Conservation (phyloP, 2,329 filamentous ascomycete species). For the Coniochaeta ligniaria region DNA sequence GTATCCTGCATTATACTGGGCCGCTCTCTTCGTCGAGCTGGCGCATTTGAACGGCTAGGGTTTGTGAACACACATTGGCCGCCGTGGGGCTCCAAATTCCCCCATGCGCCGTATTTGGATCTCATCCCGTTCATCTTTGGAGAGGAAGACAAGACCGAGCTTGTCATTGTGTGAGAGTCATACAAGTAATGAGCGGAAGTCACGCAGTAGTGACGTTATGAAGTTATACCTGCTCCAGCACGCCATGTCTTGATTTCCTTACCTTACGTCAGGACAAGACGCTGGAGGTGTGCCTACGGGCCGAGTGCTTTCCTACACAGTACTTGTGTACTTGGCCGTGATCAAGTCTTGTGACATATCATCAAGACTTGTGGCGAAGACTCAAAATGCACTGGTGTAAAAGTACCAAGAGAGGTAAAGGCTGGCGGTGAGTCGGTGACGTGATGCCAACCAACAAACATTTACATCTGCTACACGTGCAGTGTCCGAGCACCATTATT, state of each 20-base stretch:
- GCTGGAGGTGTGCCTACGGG: background rate
- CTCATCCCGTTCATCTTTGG: too few species aligned
- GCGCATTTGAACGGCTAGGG: too few species aligned
- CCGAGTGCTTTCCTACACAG: background rate
- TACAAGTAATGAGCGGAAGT: too few species aligned
- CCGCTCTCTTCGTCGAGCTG: too few species aligned
- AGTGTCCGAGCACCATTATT: background rate
- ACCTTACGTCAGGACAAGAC: background rate
- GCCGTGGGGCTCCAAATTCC: too few species aligned
- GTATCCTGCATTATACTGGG: too few species aligned
- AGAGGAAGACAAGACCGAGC: too few species aligned
- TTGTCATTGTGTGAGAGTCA: too few species aligned
- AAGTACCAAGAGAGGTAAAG: background rate
- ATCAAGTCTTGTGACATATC: background rate
- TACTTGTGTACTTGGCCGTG: background rate
- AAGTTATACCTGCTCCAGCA: background rate
- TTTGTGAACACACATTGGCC: too few species aligned
- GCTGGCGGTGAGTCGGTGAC: background rate
- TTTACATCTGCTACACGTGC: background rate
- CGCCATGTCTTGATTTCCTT: background rate
- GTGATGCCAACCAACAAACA: background rate
- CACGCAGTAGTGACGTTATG: background rate
- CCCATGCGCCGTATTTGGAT: too few species aligned
- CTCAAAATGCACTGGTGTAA: background rate
- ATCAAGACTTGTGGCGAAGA: background rate